Evolutionary conservation across 495 filamentous ascomycete genomes (phyloP), one percentile per base, ranked within the genome.

Genomic region (Xylaria flabelliformis): DNA sequence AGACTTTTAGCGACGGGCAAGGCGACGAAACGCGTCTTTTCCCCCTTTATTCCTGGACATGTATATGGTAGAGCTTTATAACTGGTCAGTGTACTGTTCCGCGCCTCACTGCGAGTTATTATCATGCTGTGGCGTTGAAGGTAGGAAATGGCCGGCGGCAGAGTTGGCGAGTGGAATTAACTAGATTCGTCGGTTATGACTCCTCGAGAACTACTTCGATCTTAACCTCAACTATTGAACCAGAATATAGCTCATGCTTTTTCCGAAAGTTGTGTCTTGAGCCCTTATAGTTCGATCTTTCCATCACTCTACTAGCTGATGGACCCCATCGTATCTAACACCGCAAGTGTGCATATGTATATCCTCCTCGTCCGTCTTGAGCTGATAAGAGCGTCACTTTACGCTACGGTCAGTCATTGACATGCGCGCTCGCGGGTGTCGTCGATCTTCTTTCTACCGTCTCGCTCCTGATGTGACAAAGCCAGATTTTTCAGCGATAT

Each of bases 1-100:
- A 75, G 10, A 71, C 63, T 53, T 75, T 75, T 73, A n/a, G 55
- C 62, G 46, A 61, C 63, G 36, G 12, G 62, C 29, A 26, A 44
- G 55, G 67, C 63, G 68, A 75, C 58, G 67, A 75, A 70, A 75
- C 71, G 56, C 56, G 56, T 68, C 67, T 75, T 61, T 64, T 50
- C 67, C 66, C 70, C 26, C 59, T 74, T 61, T 72, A 69, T 68
- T 69, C 71, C 68, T 75, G 67, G 70, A 61, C 67, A 59, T 46
- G 24, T 69, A 59, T 69, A 69, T 69, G 55, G 67, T 69, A 59
- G 53, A 59, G 67, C 67, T 69, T 69, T 69, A 59, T 48, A 69
- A 69, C 65, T 67, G 65, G 65, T 67, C 50, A 56, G 50, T 67
- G 65, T 67, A 56, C 65, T 67, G 50, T 67, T 67, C 63, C 63